phyloP scores from a whole-genome alignment of 176 grass and related monocot species.

The Oryza punctata region DNA sequence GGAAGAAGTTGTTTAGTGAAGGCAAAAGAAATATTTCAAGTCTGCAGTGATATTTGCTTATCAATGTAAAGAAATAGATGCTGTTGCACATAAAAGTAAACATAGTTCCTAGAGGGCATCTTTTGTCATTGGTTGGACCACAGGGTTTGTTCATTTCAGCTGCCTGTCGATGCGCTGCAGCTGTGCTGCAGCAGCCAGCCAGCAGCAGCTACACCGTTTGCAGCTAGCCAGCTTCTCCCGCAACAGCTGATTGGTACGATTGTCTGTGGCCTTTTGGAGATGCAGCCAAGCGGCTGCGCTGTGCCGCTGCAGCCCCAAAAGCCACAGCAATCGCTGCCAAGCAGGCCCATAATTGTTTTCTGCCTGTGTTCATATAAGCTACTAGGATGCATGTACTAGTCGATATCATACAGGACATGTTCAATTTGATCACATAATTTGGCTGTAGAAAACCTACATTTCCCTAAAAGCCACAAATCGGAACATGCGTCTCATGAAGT shows the following conservation, averaged over 20 bases:
- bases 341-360: background rate
- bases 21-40: background rate
- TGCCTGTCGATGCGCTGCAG: too few species aligned
- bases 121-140: background rate
- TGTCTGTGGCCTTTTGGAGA: too few species aligned
- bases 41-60: conserved; percentile 20
- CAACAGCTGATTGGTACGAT: too few species aligned
- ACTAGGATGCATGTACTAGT: background rate
- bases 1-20: background rate
- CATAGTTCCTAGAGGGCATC: conserved; percentile 2
- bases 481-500: background rate
- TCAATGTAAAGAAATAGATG: background rate
- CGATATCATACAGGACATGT: background rate
- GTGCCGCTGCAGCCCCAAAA: too few species aligned
- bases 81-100: background rate
- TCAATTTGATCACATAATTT: background rate
- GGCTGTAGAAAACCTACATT: background rate
- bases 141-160: too few species aligned
- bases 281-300: too few species aligned
- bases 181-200: too few species aligned
- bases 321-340: too few species aligned
- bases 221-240: too few species aligned
- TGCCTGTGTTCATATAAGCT: background rate
- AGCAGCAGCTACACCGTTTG: too few species aligned
- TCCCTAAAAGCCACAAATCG: background rate